Conservation (phyloP, 2,329 filamentous ascomycete species). For the Escovopsis sp. region DNA sequence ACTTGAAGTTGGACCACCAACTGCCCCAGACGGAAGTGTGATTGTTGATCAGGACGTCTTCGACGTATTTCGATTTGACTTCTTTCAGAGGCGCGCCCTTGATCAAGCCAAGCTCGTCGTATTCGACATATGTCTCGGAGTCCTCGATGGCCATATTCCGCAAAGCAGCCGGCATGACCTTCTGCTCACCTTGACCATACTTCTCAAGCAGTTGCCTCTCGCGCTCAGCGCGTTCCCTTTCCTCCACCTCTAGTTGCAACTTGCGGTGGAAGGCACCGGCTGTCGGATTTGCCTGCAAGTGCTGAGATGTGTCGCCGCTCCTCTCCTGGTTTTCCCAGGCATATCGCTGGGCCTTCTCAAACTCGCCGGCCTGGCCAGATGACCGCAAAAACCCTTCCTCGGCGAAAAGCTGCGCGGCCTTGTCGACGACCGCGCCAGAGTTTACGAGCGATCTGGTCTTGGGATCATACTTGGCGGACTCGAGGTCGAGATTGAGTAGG, state of each 20-base stretch:
- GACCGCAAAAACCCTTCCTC: conserved; percentile 85
- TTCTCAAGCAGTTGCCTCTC: conserved; percentile 62
- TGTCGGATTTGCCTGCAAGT: conserved; percentile 93
- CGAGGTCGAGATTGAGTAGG: conserved; percentile 81
- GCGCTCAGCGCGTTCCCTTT: conserved; percentile 51
- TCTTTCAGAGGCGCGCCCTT: conserved; percentile 70
- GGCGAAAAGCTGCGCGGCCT: conserved; percentile 67
- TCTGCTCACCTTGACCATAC: conserved; percentile 57
- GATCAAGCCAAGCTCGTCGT: conserved; percentile 77
- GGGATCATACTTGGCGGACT: conserved; percentile 94
- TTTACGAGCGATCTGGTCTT: conserved; percentile 90
- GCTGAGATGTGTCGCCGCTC: conserved; percentile 61
- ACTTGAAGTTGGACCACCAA: conserved; percentile 92
- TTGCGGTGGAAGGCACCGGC: conserved; percentile 75
- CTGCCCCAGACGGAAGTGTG: conserved; percentile 90
- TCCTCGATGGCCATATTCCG: conserved; percentile 58
- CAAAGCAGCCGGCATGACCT: conserved; percentile 42
- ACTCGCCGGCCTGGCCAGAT: conserved; percentile 83
- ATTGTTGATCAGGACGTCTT: conserved; percentile 80
- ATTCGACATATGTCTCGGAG: conserved; percentile 82
- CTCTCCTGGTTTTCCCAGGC: conserved; percentile 93
- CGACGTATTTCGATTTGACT: conserved; percentile 80
- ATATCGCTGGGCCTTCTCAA: conserved; percentile 76
- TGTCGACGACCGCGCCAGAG: conserved; percentile 64
- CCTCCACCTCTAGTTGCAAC: conserved; percentile 61